A percentile compares a stretch with the other conserved stretches of the same genome.
phyloP scores from a whole-genome alignment of 1,139 yeast species.

The Kodamaea sp. region DNA sequence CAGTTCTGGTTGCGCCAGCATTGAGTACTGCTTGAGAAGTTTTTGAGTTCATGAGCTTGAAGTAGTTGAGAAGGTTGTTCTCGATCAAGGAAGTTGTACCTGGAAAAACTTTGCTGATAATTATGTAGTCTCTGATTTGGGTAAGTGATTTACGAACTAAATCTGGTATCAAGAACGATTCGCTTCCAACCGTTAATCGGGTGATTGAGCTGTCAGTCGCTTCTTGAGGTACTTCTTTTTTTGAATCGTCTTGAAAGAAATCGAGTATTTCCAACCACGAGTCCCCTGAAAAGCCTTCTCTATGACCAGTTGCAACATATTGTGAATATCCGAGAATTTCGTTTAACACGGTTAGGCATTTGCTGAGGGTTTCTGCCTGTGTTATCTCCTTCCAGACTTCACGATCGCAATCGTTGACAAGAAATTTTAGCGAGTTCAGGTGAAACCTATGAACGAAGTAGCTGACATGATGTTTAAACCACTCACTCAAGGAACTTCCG shows the following conservation, averaged over 20 bases:
- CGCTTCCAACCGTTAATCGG: slow-evolving; percentile 40
- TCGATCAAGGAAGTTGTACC: slow-evolving; percentile 35
- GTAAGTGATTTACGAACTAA: slow-evolving; percentile 36
- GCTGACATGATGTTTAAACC: slow-evolving; percentile 66
- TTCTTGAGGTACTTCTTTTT: slow-evolving; percentile 2
- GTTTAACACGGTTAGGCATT: slow-evolving; percentile 55
- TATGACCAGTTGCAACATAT: slow-evolving; percentile 36
- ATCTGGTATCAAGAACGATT: slow-evolving; percentile 46
- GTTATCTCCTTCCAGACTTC: slow-evolving; percentile 80
- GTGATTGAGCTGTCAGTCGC: slow-evolving; percentile 13
- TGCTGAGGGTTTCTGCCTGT: slow-evolving; percentile 23
- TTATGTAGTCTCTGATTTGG: slow-evolving; percentile 49
- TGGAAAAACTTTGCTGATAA: slow-evolving; percentile 52
- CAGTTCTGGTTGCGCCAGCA: slow-evolving; percentile 77
- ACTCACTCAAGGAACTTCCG: slow-evolving; percentile 58
- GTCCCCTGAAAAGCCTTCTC: slow-evolving; percentile 30
- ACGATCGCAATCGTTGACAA: slow-evolving; percentile 55
- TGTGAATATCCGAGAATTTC: slow-evolving; percentile 55
- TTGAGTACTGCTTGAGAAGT: slow-evolving; percentile 66
- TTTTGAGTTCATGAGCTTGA: slow-evolving; percentile 56
- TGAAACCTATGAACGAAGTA: slow-evolving; percentile 62
- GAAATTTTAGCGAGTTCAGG: slow-evolving; percentile 44
- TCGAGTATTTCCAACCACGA: slow-evolving; percentile 51
- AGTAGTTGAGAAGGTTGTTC: slow-evolving; percentile 48
- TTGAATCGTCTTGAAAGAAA: slow-evolving; percentile 16